A percentile compares a stretch with the other conserved stretches of the same genome.
These are phyloP conservation scores for Phytophthora cajani DNA, from an alignment of 352 stramenopile genomes.

Conservation along the genomic window DNA sequence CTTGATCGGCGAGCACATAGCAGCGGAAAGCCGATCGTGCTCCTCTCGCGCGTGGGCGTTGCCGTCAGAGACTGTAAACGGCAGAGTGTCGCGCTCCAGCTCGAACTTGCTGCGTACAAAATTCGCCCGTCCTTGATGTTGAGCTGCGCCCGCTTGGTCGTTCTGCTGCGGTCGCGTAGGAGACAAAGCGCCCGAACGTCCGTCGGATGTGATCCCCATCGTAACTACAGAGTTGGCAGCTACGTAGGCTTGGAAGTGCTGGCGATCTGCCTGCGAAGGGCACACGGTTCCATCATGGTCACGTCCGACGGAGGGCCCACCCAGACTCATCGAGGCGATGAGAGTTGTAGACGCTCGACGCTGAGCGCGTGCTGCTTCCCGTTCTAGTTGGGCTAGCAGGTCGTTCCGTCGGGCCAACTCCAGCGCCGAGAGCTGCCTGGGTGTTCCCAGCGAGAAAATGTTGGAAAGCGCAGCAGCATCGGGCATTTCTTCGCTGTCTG, in stretches of 20 bases:
- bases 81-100: slow-evolving; percentile 40
- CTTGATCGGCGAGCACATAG: slow-evolving; percentile 49
- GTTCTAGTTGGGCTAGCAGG: slow-evolving; percentile 54
- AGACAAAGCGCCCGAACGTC: slow-evolving; percentile 14
- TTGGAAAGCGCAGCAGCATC: slow-evolving; percentile 51
- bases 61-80: slow-evolving; percentile 45
- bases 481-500: slow-evolving; percentile 5
- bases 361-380: slow-evolving; percentile 31
- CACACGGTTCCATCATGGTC: slow-evolving; percentile 3
- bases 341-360: slow-evolving; percentile 43
- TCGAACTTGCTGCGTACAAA: slow-evolving; percentile 53
- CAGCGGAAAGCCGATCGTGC: slow-evolving; percentile 26
- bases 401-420: slow-evolving; percentile 63
- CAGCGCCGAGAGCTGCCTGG: slow-evolving; percentile 50
- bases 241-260: slow-evolving; percentile 47
- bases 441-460: slow-evolving; percentile 69
- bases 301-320: neutral
- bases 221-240: slow-evolving; percentile 48
- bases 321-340: slow-evolving; percentile 42
- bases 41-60: slow-evolving; percentile 39
- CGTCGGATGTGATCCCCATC: slow-evolving; percentile 9
- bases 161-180: slow-evolving; percentile 27
- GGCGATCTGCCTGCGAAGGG: slow-evolving; percentile 30
- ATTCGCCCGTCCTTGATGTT: slow-evolving; percentile 10
- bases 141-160: slow-evolving; percentile 2